Base-by-base conservation (phyloP, 2,329 filamentous ascomycete species). In the Fusarium sp. region DNA sequence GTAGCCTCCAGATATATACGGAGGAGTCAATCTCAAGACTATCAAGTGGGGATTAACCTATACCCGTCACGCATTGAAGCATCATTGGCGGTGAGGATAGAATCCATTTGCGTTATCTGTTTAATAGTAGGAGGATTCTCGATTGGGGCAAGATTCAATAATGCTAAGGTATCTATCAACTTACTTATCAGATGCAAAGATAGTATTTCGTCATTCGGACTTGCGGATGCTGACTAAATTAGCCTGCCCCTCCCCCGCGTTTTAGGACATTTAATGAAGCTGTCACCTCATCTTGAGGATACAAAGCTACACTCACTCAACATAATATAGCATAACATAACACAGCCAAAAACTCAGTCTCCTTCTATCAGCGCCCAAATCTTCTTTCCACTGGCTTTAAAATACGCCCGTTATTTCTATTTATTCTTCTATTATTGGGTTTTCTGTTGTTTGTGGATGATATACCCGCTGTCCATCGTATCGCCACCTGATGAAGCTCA, bases 141-240 rank as follows among this genome's bases (percentile, higher is more conserved):
- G 3, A n/a, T 18, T 33, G 10, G 15, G 26, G 18, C 5, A 26
- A 45, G 20, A 33, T 38, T n/a, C 1, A 15, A 18, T 55, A 48
- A 28, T 22, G 47, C 31, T 66, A 26, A 26, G 26, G 26, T 26
- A 41, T 54, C 28, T 60, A 36, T 58, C 18, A n/a, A 38, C 24
- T 26, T 41, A 38, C 24, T 31, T 41, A 69, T 33, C 61, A 44
- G 36, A 13, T 9, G 2, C 11, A 33, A 9, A 33, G 48, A 51
- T 24, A 24, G 22, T 35, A 49, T 68, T 75, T 67, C 72, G 65
- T 75, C 72, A 75, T 75, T 68, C 73, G 73, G 72, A 31, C 4
- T 52, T 59, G 69, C 73, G 66, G 73, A 68, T 75, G 73, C 72
- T 75, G 73, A 75, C 73, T 75, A 75, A 75, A 70, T 75, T 24